Evolutionary conservation across 495 filamentous ascomycete species (phyloP).

Genomic region (Chaetomium tenue): DNA sequence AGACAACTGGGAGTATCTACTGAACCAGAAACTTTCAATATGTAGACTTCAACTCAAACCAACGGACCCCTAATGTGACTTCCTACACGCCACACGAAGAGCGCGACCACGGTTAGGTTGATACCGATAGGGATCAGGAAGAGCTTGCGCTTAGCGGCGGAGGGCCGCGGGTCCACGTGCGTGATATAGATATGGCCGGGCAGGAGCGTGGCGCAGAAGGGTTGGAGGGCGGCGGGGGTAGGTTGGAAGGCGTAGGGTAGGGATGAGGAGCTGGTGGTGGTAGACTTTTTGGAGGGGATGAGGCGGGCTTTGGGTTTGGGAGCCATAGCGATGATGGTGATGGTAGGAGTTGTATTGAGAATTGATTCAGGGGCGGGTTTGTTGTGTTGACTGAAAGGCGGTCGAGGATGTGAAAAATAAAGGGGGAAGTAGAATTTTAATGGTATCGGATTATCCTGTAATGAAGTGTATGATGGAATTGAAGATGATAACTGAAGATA

Average conservation of each 20-base stretch:
- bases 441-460: too few relatives aligned
- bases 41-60: too few relatives aligned
- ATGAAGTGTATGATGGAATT: too few relatives aligned
- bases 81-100: conserved; percentile 63
- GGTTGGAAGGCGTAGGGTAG: conserved; percentile 56
- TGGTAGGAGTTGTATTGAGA: not conserved
- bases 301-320: conserved; percentile 25
- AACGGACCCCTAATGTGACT: too few relatives aligned
- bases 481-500: too few relatives aligned
- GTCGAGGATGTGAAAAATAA: conserved; percentile 1
- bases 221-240: conserved; percentile 56
- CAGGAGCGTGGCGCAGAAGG: conserved; percentile 62
- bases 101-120: conserved; percentile 59
- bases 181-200: conserved; percentile 69
- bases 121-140: conserved; percentile 70
- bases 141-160: conserved; percentile 67
- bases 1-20: too few relatives aligned
- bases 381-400: not conserved
- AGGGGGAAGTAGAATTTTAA: too few relatives aligned
- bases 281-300: conserved; percentile 4
- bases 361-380: not conserved
- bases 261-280: conserved; percentile 42
- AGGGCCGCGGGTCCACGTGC: conserved; percentile 67
- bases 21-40: too few relatives aligned
- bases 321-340: conserved; percentile 25